phyloP scores from a whole-genome alignment of 2,329 filamentous ascomycete genomes.

The Lachnellula cervina region DNA sequence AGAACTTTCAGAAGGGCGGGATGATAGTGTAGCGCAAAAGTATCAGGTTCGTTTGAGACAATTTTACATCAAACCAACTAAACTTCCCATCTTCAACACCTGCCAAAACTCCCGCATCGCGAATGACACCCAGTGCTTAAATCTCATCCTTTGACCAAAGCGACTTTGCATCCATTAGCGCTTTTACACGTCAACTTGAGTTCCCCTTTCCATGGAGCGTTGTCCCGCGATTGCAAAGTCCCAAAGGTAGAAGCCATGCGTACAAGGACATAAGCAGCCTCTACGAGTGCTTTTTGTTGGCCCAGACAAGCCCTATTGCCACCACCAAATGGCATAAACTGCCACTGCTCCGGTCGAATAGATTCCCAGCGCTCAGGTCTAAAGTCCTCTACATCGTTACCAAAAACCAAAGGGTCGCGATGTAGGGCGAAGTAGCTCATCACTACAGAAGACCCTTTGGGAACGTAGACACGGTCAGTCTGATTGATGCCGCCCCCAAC shows the following conservation, averaged over 20 bases:
- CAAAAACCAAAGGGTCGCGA: not conserved
- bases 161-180: not conserved
- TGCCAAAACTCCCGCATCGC: too few relatives aligned
- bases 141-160: too few relatives aligned
- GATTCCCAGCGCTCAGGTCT: not conserved
- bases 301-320: not conserved
- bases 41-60: too few relatives aligned
- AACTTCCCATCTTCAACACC: too few relatives aligned
- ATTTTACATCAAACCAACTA: too few relatives aligned
- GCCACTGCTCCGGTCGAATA: not conserved
- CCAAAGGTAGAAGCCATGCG: not conserved
- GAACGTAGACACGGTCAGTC: not conserved
- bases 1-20: too few relatives aligned
- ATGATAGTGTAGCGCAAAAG: too few relatives aligned
- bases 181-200: not conserved
- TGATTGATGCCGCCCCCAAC: not conserved
- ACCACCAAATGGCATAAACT: not conserved
- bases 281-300: not conserved
- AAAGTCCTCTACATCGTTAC: not conserved
- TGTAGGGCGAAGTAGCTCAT: not conserved
- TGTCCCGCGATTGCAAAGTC: not conserved
- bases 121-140: too few relatives aligned
- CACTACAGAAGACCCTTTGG: not conserved
- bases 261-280: not conserved
- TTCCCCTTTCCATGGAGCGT: not conserved